These are phyloP conservation scores for Ogataea dorogensis DNA, from an alignment of 805 yeast genomes.

Conservation along the genomic window DNA sequence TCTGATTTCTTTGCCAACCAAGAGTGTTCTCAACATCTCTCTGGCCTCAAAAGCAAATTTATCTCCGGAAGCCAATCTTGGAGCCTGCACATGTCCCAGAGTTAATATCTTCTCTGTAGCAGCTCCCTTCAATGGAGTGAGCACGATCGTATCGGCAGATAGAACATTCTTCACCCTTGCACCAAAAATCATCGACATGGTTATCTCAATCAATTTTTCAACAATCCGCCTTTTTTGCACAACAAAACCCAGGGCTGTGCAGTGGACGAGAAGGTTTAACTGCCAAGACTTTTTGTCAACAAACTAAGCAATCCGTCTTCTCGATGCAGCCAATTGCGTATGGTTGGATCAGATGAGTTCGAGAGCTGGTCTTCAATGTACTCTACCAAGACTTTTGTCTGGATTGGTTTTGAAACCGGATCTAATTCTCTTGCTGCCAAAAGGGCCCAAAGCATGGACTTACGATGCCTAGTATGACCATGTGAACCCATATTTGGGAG, in stretches of 20 bases:
- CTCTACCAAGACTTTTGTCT: conserved; percentile 26
- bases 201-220: conserved; percentile 4
- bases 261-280: neutral
- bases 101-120: conserved; percentile 62
- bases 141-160: conserved; percentile 68
- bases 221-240: neutral
- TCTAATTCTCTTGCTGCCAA: conserved; percentile 75
- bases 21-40: conserved; percentile 58
- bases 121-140: conserved; percentile 49
- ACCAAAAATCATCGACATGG: conserved; percentile 32
- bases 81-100: conserved; percentile 63
- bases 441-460: conserved; percentile 74
- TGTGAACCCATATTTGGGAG: conserved; percentile 42
- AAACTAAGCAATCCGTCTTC: conserved; percentile 25
- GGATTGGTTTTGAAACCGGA: conserved; percentile 27
- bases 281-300: conserved; percentile 18
- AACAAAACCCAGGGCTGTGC: conserved; percentile 10
- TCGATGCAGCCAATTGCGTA: conserved; percentile 28
- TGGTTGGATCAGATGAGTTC: neutral
- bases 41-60: conserved; percentile 54
- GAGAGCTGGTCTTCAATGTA: conserved; percentile 23
- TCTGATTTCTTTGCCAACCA: conserved; percentile 63
- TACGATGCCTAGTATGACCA: conserved; percentile 64
- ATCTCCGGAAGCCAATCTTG: conserved; percentile 46
- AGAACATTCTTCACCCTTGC: conserved; percentile 71